phyloP scores from a whole-genome alignment of 108 stramenopile species.

The Skeletonema marinoi region DNA sequence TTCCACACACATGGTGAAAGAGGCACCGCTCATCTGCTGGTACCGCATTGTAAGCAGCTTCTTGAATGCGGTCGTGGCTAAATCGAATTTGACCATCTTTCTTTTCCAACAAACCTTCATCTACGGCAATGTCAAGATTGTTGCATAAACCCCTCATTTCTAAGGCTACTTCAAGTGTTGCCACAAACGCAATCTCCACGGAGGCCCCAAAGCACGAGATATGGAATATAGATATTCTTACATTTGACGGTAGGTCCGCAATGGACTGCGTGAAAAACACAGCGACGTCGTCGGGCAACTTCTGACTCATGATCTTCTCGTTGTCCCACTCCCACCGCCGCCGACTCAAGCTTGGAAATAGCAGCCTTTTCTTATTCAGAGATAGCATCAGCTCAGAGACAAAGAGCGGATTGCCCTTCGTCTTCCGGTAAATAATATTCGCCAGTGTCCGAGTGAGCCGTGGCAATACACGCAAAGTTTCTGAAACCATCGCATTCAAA shows the following conservation, averaged over 20 bases:
- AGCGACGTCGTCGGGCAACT: slow-evolving; percentile 21
- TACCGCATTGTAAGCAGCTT: too few species aligned
- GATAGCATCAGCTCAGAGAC: slow-evolving; percentile 11
- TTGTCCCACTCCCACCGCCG: slow-evolving; percentile 39
- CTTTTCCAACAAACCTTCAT: slow-evolving; percentile 6
- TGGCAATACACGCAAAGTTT: too few species aligned
- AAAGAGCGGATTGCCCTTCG: slow-evolving; percentile 27
- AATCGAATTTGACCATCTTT: neutral
- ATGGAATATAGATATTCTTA: neutral
- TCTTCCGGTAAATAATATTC: too few species aligned
- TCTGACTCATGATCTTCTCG: slow-evolving; percentile 13
- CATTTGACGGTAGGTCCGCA: slow-evolving; percentile 3
- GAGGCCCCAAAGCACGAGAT: slow-evolving; percentile 26
- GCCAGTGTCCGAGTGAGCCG: too few species aligned
- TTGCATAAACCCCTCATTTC: neutral
- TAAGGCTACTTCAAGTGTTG: slow-evolving; percentile 8
- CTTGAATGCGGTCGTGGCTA: slow-evolving; percentile 2
- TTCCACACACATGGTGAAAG: too few species aligned
- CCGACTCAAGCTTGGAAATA: slow-evolving; percentile 15
- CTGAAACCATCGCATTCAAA: too few species aligned
- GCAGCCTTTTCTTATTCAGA: slow-evolving; percentile 11
- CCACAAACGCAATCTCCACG: neutral
- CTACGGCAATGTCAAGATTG: neutral
- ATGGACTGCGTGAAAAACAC: slow-evolving; percentile 12
- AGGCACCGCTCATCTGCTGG: too few species aligned